Base-by-base conservation (phyloP, 164 flowering plant species). In the Cinnamomum micranthum region DNA sequence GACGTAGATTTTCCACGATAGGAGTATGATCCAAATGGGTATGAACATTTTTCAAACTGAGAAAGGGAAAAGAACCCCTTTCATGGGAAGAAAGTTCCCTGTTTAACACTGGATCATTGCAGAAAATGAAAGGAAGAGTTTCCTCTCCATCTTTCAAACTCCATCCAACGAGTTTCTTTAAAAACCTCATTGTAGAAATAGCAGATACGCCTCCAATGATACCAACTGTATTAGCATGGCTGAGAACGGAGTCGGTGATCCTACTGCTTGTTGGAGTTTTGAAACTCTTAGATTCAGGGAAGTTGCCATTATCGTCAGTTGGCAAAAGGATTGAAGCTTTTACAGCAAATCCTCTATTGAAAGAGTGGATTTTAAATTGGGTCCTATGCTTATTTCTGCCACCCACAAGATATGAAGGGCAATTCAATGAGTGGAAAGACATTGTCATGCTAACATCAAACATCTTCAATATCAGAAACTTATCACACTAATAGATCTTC, bases 141-240 rank as follows among this genome's bases (percentile, higher is more conserved):
- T 78, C 85, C 68, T 82, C 83, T 35, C 86, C 89, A 35, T 82
- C 81, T 60, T 71, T 77, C 75, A 87, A 78, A 68, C 90, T 87
- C 90, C 81, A 83, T 23, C 74, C 58, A 5, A 83, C 87, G 23
- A 93, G 83, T 72, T 87, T 93, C 69, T 81, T 81, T 74, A 88
- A 65, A 77, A 93, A 91, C 55, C 31, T 84, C 25, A 89, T 66
- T 47, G 93, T 88, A 11, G 94, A 86, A 75, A 76, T 71, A 28
- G 82, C 86, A 0, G 96, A 91, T 19, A 81, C 73, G 2, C 98
- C 98, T 79, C 98, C 94, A 25, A 93, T 83, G 69, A 93, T 82
- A 11, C 98, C 96, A 1, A 93, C 82, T 0, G 87, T 80, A 77
- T 85, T 87, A 14, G 77, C 71, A 66, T 85, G 89, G 71, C 75